Evolutionary conservation across 768 basidiomycete species (phyloP).

Genomic region (Inosperma sp.): DNA sequence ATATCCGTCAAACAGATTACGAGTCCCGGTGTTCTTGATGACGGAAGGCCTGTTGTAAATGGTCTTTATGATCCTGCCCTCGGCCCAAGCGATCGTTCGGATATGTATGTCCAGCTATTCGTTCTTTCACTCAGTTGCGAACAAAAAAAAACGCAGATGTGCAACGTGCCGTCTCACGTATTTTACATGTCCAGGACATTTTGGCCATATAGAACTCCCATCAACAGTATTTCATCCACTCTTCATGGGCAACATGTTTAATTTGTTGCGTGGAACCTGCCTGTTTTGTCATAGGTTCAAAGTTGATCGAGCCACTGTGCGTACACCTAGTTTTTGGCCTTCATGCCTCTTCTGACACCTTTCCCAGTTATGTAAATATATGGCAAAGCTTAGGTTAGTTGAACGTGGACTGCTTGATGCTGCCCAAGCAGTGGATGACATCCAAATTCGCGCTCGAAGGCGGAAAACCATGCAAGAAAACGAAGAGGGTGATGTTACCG

Average conservation of each 20-base stretch:
- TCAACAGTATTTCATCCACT: conserved; percentile 94
- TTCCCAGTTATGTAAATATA: conserved; percentile 70
- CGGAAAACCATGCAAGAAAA: conserved; percentile 34
- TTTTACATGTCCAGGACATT: conserved; percentile 96
- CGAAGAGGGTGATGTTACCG: conserved; percentile 37
- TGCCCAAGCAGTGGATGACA: conserved; percentile 69
- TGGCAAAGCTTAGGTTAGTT: conserved; percentile 80
- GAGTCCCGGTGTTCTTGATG: conserved; percentile 90
- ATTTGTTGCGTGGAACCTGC: conserved; percentile 81
- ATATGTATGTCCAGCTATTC: conserved; percentile 63
- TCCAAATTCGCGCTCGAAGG: conserved; percentile 42
- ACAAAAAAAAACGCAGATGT: conserved; percentile 53
- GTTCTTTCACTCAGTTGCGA: conserved; percentile 7
- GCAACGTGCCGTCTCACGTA: conserved; percentile 89
- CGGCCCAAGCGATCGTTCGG: conserved; percentile 82
- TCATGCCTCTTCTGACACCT: conserved; percentile 2
- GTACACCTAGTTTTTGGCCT: conserved; percentile 13
- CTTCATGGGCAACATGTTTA: conserved; percentile 89
- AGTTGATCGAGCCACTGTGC: conserved; percentile 64
- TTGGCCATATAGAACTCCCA: conserved; percentile 95
- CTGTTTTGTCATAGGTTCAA: conserved; percentile 95
- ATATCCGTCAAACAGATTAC: conserved; percentile 98
- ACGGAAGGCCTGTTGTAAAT: conserved; percentile 86
- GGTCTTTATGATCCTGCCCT: conserved; percentile 95
- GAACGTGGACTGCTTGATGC: conserved; percentile 86